A percentile compares a stretch with the other conserved stretches of the same genome.
Conservation (phyloP, 2,329 filamentous ascomycete genomes). For the Beauveria brongniartii region DNA sequence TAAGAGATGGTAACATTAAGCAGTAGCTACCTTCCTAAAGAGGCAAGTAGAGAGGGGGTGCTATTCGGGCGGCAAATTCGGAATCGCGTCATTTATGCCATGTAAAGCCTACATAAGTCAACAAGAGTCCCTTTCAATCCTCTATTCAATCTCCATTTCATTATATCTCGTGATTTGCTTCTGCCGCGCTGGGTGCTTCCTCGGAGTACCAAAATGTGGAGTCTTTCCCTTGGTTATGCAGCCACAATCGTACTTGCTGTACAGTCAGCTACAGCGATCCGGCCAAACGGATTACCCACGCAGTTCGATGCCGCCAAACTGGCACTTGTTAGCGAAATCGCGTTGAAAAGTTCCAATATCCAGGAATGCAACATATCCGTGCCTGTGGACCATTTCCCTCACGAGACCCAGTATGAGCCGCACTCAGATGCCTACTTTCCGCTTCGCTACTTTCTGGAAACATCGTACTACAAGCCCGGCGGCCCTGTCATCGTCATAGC, state of each 20-base stretch:
- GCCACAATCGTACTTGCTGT: not conserved
- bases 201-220: not conserved
- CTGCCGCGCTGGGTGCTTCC: too few relatives aligned
- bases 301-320: not conserved
- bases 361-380: conserved; percentile 27
- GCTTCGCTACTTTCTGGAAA: conserved; percentile 77
- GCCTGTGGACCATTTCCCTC: conserved; percentile 74
- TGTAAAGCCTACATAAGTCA: not conserved
- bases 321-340: not conserved
- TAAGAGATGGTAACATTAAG: not conserved
- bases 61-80: not conserved
- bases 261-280: not conserved
- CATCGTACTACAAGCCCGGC: conserved; percentile 63
- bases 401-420: conserved; percentile 68
- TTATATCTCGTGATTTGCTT: not conserved
- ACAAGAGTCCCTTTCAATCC: not conserved
- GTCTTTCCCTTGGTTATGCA: not conserved
- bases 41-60: not conserved
- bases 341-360: not conserved
- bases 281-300: not conserved
- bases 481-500: conserved; percentile 75
- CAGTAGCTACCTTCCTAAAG: not conserved
- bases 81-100: not conserved
- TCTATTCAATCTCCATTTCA: not conserved
- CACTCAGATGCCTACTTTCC: conserved; percentile 61